Evolutionary conservation across 192 early-diverging fungal species (phyloP), one percentile per base, ranked within the genome.

Genomic region (Chytriomyces confervae): DNA sequence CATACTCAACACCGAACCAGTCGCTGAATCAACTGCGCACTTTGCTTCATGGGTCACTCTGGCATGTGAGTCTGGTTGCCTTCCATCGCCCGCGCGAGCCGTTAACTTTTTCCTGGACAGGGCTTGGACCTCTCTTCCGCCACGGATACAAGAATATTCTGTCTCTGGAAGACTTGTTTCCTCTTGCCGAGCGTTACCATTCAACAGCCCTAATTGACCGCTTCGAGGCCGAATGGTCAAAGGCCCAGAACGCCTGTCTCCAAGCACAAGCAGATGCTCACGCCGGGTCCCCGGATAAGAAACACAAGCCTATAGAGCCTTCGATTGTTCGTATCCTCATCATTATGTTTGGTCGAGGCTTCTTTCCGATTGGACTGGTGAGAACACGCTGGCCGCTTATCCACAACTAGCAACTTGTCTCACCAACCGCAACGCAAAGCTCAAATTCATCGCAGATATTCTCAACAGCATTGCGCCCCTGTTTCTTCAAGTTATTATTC

Each of bases 41-140:
- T 36, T 36, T 36, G 29, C 1, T 36, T 36, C 29, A 1, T 36
- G 29, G 29, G 29, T 36, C 29, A 36, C 29, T 36, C 29, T 36
- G 29, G 29, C 29, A 36, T 36, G 29, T 36, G 29, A 36, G 29
- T 36, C 2, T 2, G 2, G 29, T 0, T 2, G 0, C 1, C 29
- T 36, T 0, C 1, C 29, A 36, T 36, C 2, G 29, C 29, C 2
- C 1, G 1, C 29, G 2, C 29, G 2, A 36, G 29, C 29, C 2
- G 0, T 36, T 36, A 36, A 36, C 29, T 36, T 36, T 36, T 1
- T 36, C 29, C 46, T 69, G 43, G 11, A 23, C 57, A 78, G 77
- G 92, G 88, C 69, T 89, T 5, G 85, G 86, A 77, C 79, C 87
- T 11, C 65, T 95, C 23, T 82, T 95, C 65, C 73, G 80, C n/a